phyloP scores from a whole-genome alignment of 1,284 basidiomycete genomes.

The Ceratobasidium sp. region DNA sequence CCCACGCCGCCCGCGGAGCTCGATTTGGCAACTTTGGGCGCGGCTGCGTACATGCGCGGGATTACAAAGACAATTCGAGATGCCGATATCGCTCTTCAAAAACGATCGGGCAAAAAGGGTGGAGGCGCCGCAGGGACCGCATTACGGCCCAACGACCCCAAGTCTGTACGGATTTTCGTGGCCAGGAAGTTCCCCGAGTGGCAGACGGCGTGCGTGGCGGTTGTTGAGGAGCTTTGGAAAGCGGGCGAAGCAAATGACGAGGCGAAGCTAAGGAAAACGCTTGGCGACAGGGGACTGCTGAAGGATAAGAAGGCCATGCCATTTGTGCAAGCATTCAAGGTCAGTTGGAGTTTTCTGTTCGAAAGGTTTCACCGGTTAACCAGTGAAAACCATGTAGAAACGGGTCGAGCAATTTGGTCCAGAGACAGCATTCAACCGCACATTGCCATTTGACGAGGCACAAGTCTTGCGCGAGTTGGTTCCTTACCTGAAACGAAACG shows the following conservation, averaged over 20 bases:
- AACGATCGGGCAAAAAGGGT: constrained; percentile 66
- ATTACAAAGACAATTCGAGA: constrained; percentile 91
- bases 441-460: constrained; percentile 85
- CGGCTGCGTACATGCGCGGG: constrained; percentile 82
- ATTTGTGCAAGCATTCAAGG: constrained; percentile 92
- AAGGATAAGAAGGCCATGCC: constrained; percentile 98
- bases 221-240: constrained; percentile 73
- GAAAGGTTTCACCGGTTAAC: neutral
- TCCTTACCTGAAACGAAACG: constrained; percentile 84
- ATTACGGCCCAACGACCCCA: constrained; percentile 84
- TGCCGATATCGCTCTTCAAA: constrained; percentile 79
- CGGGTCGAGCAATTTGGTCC: constrained; percentile 82
- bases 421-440: constrained; percentile 83
- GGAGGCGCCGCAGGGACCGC: constrained; percentile 56
- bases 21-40: constrained; percentile 61
- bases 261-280: constrained; percentile 71
- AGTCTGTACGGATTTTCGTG: constrained; percentile 87
- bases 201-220: constrained; percentile 85
- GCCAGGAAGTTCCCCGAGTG: constrained; percentile 91
- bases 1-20: constrained; percentile 57
- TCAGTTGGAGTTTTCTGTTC: constrained; percentile 50
- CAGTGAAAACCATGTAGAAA: constrained; percentile 77
- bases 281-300: constrained; percentile 80
- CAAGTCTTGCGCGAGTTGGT: constrained; percentile 75
- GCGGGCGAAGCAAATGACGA: constrained; percentile 79